phyloP scores from a whole-genome alignment of 768 basidiomycete species.

The Suillus decipiens region DNA sequence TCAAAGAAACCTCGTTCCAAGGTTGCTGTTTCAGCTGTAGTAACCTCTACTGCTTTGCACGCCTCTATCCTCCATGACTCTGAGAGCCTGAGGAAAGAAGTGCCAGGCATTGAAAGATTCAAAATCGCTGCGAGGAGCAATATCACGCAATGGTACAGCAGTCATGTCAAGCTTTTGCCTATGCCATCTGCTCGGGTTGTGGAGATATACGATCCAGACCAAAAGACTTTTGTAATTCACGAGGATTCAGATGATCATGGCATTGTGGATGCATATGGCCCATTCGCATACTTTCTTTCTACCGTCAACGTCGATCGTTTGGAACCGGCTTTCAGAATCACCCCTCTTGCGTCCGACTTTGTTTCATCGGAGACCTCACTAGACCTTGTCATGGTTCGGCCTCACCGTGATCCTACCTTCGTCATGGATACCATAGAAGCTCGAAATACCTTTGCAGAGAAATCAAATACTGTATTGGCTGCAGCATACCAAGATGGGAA shows the following conservation, averaged over 20 bases:
- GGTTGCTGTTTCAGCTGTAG: constrained; percentile 66
- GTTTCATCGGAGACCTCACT: constrained; percentile 51
- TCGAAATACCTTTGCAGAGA: constrained; percentile 53
- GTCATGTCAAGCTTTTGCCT: constrained; percentile 58
- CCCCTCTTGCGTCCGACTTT: constrained; percentile 55
- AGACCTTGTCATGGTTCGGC: constrained; percentile 79
- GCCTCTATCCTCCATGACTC: constrained; percentile 84
- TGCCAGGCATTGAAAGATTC: constrained; percentile 85
- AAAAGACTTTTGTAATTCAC: constrained; percentile 49
- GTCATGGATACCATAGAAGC: constrained; percentile 42
- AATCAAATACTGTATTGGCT: constrained; percentile 52
- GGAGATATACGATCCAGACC: constrained; percentile 60
- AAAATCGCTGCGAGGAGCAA: constrained; percentile 83
- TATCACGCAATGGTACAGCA: constrained; percentile 68
- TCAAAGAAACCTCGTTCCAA: constrained; percentile 22
- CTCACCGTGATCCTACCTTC: constrained; percentile 57
- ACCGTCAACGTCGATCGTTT: constrained; percentile 84
- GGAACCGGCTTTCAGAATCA: constrained; percentile 79
- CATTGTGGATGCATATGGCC: constrained; percentile 60
- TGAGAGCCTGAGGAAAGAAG: constrained; percentile 64
- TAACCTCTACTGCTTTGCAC: constrained; percentile 84
- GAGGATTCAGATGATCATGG: constrained; percentile 36
- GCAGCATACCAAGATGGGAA: constrained; percentile 79
- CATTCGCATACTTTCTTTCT: constrained; percentile 85
- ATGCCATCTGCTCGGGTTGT: constrained; percentile 41